These are phyloP conservation scores for Cyberlindnera veronae DNA, from an alignment of 805 yeast genomes.

Conservation along the genomic window DNA sequence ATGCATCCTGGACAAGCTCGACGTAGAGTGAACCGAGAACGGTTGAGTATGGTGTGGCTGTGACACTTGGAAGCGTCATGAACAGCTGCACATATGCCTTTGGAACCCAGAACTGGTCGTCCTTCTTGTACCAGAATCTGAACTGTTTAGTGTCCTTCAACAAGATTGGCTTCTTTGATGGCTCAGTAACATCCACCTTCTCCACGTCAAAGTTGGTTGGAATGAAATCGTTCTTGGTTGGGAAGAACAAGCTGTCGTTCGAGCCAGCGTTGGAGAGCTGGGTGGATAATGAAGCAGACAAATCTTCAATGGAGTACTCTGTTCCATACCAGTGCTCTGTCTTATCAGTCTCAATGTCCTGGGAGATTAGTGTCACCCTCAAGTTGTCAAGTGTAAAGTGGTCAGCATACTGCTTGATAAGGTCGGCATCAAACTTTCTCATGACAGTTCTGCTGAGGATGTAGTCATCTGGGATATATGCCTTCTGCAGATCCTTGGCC, in stretches of 20 bases:
- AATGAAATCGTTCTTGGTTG: conserved; percentile 73
- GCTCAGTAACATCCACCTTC: conserved; percentile 34
- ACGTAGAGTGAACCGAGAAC: conserved; percentile 59
- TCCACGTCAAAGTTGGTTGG: conserved; percentile 73
- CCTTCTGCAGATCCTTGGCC: conserved; percentile 58
- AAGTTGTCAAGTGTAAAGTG: conserved; percentile 57
- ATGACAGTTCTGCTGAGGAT: conserved; percentile 56
- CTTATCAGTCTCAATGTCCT: conserved; percentile 45
- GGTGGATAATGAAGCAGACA: conserved; percentile 39
- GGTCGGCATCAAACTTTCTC: conserved; percentile 54
- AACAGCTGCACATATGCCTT: conserved; percentile 68
- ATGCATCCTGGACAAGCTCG: conserved; percentile 70
- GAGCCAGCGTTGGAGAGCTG: conserved; percentile 31
- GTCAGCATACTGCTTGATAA: conserved; percentile 46
- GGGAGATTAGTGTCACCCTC: conserved; percentile 52
- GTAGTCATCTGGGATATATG: conserved; percentile 57
- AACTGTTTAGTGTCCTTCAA: conserved; percentile 47
- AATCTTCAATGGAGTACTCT: conserved; percentile 51
- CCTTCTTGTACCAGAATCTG: conserved; percentile 84
- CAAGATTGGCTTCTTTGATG: conserved; percentile 54
- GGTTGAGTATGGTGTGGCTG: conserved; percentile 53
- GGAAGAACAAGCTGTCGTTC: conserved; percentile 48
- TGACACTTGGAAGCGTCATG: conserved; percentile 62
- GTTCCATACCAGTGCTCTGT: conserved; percentile 92
- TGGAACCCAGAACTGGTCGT: conserved; percentile 86